phyloP scores from a whole-genome alignment of 441 rosid genomes.

The Bruguiera hainesii region DNA sequence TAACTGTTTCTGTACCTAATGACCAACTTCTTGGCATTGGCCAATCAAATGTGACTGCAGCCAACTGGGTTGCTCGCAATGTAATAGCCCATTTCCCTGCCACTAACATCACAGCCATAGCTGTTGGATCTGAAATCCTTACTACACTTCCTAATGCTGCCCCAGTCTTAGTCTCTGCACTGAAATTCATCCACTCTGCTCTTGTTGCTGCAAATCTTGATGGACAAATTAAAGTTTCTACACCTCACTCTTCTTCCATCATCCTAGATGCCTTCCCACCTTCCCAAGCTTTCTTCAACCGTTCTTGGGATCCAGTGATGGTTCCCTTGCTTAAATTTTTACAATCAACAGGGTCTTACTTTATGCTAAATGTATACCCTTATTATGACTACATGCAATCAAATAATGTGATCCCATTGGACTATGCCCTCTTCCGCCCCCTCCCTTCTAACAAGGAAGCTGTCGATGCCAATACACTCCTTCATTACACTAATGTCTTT shows the following conservation, averaged over 20 bases:
- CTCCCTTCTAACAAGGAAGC: slow-evolving; percentile 90
- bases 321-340: slow-evolving; percentile 79
- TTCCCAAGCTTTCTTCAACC: slow-evolving; percentile 96
- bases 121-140: slow-evolving; percentile 83
- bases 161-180: slow-evolving; percentile 73
- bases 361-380: slow-evolving; percentile 88
- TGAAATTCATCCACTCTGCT: slow-evolving; percentile 78
- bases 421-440: slow-evolving; percentile 86
- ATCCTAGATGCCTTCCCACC: slow-evolving; percentile 97
- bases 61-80: slow-evolving; percentile 90
- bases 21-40: slow-evolving; percentile 93
- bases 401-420: slow-evolving; percentile 67
- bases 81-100: slow-evolving; percentile 82
- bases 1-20: slow-evolving; percentile 78
- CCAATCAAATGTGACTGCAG: slow-evolving; percentile 94
- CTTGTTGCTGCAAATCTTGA: slow-evolving; percentile 86
- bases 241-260: slow-evolving; percentile 77
- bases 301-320: slow-evolving; percentile 81
- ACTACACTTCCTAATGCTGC: slow-evolving; percentile 68
- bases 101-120: slow-evolving; percentile 79
- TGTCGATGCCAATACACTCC: slow-evolving; percentile 85
- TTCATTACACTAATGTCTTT: slow-evolving; percentile 91
- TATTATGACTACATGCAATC: slow-evolving; percentile 77
- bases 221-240: slow-evolving; percentile 77
- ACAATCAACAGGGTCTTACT: slow-evolving; percentile 66